Conservation (phyloP, 805 yeast species). For the Maudiozyma pseudohumilis region DNA sequence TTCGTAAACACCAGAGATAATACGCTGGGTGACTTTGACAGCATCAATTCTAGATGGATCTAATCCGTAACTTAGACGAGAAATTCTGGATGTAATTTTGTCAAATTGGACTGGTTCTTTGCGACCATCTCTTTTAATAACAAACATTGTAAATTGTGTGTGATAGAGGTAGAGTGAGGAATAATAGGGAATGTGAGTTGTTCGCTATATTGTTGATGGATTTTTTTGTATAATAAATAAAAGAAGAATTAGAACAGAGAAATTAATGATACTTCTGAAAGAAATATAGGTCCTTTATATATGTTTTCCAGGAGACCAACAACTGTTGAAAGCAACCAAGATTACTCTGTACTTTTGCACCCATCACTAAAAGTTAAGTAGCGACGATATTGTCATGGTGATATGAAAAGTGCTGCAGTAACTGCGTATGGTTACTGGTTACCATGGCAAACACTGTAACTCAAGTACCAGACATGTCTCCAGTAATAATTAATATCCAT, state of each 20-base stretch:
- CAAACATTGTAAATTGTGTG: conserved; percentile 56
- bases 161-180: background rate
- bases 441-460: no score
- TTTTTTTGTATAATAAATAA: no score
- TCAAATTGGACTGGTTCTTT: conserved; percentile 90
- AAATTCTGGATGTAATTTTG: conserved; percentile 87
- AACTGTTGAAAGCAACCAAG: no score
- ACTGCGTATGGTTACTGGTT: no score
- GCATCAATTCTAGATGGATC: conserved; percentile 84
- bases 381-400: no score
- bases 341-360: no score
- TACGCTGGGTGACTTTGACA: conserved; percentile 82
- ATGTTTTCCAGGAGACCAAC: no score
- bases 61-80: conserved; percentile 85
- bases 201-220: background rate
- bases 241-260: background rate
- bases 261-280: background rate
- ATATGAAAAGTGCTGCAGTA: no score
- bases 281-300: no score
- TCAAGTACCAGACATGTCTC: no score
- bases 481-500: background rate
- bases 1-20: conserved; percentile 70
- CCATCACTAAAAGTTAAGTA: no score
- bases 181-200: background rate
- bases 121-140: conserved; percentile 84